These are phyloP conservation scores for Knufia fluminis DNA, from an alignment of 2,329 filamentous ascomycete genomes.

Conservation along the genomic window DNA sequence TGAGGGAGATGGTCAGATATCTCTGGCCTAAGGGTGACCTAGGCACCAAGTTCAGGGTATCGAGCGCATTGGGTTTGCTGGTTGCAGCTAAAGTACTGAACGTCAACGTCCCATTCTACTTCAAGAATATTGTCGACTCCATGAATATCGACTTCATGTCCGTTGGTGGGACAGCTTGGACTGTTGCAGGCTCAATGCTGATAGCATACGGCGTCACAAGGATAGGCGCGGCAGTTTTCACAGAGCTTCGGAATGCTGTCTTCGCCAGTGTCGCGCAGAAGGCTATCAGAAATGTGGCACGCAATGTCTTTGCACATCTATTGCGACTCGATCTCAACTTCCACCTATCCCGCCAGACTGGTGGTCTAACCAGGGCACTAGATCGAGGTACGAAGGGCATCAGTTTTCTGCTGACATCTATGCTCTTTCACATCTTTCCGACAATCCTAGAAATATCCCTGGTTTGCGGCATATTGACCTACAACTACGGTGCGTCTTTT, in stretches of 20 bases:
- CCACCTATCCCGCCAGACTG: constrained; percentile 88
- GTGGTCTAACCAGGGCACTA: constrained; percentile 84
- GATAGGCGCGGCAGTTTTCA: constrained; percentile 80
- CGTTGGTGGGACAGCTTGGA: constrained; percentile 77
- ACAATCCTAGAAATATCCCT: constrained; percentile 89
- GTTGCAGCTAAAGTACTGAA: constrained; percentile 91
- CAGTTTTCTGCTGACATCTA: constrained; percentile 90
- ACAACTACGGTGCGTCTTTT: constrained; percentile 87
- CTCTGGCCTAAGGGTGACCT: constrained; percentile 87
- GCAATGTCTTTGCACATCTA: constrained; percentile 86
- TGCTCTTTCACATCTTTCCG: constrained; percentile 95
- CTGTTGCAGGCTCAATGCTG: constrained; percentile 85
- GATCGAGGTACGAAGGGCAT: constrained; percentile 98
- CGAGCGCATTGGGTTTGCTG: constrained; percentile 71
- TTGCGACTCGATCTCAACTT: constrained; percentile 85
- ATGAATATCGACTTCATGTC: constrained; percentile 94
- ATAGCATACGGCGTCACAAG: constrained; percentile 77
- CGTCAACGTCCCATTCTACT: constrained; percentile 97
- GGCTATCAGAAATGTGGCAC: constrained; percentile 81
- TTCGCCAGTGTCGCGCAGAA: constrained; percentile 97
- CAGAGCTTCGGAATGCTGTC: constrained; percentile 89
- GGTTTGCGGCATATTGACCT: constrained; percentile 93
- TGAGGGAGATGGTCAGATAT: constrained; percentile 94
- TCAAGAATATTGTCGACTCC: constrained; percentile 93
- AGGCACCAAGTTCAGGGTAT: constrained; percentile 74